Conservation (phyloP, 2,329 filamentous ascomycete species). For the Alternaria panax region DNA sequence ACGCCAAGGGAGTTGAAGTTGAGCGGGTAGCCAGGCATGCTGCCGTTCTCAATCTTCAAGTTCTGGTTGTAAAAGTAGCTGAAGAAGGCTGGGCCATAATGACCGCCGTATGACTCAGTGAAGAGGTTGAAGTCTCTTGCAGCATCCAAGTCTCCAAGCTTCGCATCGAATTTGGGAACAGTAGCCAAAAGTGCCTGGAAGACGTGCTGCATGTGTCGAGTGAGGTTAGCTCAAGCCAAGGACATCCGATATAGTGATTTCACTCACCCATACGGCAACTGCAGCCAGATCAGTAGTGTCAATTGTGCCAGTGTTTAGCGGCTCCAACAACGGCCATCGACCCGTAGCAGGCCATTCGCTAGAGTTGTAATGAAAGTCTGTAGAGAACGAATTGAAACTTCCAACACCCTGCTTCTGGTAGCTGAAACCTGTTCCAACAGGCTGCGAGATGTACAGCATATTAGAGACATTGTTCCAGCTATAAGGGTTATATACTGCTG, state of each 20-base stretch:
- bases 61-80: slow-evolving; percentile 67
- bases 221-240: neutral
- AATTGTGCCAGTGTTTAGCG: slow-evolving; percentile 57
- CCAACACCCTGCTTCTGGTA: slow-evolving; percentile 40
- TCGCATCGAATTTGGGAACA: slow-evolving; percentile 32
- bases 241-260: neutral
- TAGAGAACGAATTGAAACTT: slow-evolving; percentile 49
- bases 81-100: slow-evolving; percentile 64
- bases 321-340: slow-evolving; percentile 53
- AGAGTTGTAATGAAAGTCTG: slow-evolving; percentile 56
- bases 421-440: slow-evolving; percentile 65
- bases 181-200: slow-evolving; percentile 35
- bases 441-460: slow-evolving; percentile 68
- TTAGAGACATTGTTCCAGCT: slow-evolving; percentile 67
- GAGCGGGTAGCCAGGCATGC: slow-evolving; percentile 57
- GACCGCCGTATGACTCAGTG: slow-evolving; percentile 61
- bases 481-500: slow-evolving; percentile 60
- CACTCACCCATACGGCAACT: slow-evolving; percentile 45
- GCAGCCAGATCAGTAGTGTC: slow-evolving; percentile 66
- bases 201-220: slow-evolving; percentile 23
- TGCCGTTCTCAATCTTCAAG: slow-evolving; percentile 60
- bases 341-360: slow-evolving; percentile 53
- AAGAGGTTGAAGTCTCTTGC: slow-evolving; percentile 60
- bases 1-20: slow-evolving; percentile 62
- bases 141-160: slow-evolving; percentile 48